Percentiles rank a stretch among this genome's conserved stretches.
Conservation (phyloP, 106 monocot species). For the Dendrobium huoshanense region DNA sequence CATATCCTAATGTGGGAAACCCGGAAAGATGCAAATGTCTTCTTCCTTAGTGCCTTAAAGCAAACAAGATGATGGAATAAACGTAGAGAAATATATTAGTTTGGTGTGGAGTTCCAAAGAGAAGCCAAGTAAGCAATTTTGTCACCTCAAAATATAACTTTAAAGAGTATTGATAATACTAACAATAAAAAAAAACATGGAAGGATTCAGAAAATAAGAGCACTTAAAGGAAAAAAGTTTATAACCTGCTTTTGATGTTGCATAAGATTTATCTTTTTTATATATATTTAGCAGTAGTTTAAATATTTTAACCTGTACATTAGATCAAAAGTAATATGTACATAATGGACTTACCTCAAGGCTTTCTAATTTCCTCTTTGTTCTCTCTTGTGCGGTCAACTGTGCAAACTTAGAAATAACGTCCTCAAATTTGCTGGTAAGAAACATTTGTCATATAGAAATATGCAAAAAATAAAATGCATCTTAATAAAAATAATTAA, state of each 20-base stretch:
- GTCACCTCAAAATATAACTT: conserved; percentile 31
- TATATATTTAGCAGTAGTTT: neutral
- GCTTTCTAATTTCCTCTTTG: conserved; percentile 87
- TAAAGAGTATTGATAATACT: neutral
- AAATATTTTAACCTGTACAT: neutral
- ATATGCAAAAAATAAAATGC: neutral
- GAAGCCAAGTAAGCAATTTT: too few relatives aligned
- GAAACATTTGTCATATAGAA: conserved; percentile 1
- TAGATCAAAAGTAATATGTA: neutral
- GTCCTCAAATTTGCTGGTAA: conserved; percentile 62
- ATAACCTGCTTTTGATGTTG: neutral
- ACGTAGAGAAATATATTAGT: too few relatives aligned
- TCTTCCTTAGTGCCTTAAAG: too few relatives aligned
- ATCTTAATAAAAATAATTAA: neutral
- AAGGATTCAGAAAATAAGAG: neutral
- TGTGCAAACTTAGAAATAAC: conserved; percentile 72
- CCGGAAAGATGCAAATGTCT: too few relatives aligned
- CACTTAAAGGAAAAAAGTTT: neutral
- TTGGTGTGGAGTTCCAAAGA: too few relatives aligned
- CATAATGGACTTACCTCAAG: conserved; percentile 58
- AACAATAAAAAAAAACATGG: too few relatives aligned
- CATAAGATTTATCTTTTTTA: neutral
- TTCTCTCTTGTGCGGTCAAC: conserved; percentile 82
- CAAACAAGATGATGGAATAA: too few relatives aligned
- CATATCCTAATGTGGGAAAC: too few relatives aligned